phyloP scores from a whole-genome alignment of 1,284 basidiomycete species.

The Moniliella sp. region DNA sequence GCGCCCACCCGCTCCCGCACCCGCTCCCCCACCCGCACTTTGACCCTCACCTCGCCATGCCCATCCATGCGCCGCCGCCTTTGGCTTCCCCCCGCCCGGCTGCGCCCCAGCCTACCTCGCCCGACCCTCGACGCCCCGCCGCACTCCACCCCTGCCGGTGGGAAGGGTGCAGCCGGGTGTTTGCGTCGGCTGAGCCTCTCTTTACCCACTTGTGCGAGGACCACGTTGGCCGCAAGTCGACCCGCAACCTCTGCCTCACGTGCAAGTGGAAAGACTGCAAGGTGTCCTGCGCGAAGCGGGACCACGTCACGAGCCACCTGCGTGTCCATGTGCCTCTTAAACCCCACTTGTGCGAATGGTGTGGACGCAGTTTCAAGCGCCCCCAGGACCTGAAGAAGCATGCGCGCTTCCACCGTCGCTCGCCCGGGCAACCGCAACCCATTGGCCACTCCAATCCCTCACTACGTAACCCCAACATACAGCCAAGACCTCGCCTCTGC shows the following conservation, averaged over 20 bases:
- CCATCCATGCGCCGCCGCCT: background rate
- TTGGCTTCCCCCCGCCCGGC: background rate
- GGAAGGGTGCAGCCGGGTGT: background rate
- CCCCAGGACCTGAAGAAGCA: constrained; percentile 80
- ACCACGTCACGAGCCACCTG: constrained; percentile 33
- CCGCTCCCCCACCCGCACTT: too few species aligned
- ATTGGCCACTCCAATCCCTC: background rate
- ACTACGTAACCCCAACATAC: too few species aligned
- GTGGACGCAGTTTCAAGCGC: constrained; percentile 90
- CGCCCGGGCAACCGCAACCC: background rate
- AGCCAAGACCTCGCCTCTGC: too few species aligned
- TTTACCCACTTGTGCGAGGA: constrained; percentile 78
- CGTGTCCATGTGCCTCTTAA: constrained; percentile 80
- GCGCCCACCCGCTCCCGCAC: too few species aligned
- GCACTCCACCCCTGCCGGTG: too few species aligned
- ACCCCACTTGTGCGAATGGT: constrained; percentile 63
- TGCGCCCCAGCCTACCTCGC: background rate
- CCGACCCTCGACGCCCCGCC: too few species aligned
- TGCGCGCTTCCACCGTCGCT: background rate
- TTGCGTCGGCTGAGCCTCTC: constrained; percentile 34
- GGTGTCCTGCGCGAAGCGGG: constrained; percentile 26
- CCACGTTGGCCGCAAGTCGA: constrained; percentile 84
- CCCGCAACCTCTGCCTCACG: constrained; percentile 42
- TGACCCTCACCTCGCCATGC: too few species aligned
- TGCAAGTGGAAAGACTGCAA: constrained; percentile 29